A percentile compares a stretch with the other conserved stretches of the same genome.
Evolutionary conservation across 2,329 filamentous ascomycete genomes (phyloP).

Genomic region (Ceratocystis cubensis): DNA sequence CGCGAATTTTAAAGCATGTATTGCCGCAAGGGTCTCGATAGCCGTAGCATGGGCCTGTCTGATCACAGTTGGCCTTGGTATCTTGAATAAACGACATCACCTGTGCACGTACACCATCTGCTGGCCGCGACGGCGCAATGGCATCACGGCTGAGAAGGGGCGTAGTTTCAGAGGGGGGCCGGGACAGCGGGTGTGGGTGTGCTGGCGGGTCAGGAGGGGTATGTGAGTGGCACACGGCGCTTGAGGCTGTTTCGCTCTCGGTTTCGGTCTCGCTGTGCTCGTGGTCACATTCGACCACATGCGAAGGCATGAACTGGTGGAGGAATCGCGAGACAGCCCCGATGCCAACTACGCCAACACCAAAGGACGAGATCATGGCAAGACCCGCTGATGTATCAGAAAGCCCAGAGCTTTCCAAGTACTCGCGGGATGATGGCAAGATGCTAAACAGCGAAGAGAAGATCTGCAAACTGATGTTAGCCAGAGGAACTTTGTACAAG

Average conservation of each 20-base stretch:
- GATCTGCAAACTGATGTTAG: slow-evolving; percentile 42
- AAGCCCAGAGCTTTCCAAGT: slow-evolving; percentile 58
- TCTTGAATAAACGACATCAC: slow-evolving; percentile 55
- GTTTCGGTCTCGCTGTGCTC: slow-evolving; percentile 43
- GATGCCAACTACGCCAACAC: slow-evolving; percentile 61
- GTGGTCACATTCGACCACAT: slow-evolving; percentile 71
- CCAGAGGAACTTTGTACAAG: slow-evolving; percentile 12
- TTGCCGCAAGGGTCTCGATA: slow-evolving; percentile 54
- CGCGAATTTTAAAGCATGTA: slow-evolving; percentile 48
- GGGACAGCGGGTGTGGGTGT: not conserved
- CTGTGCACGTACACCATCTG: slow-evolving; percentile 40
- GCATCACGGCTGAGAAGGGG: slow-evolving; percentile 28
- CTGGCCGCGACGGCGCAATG: slow-evolving; percentile 28
- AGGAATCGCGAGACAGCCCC: slow-evolving; percentile 59
- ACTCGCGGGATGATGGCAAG: slow-evolving; percentile 72
- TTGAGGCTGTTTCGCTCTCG: not conserved
- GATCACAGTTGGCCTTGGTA: slow-evolving; percentile 50
- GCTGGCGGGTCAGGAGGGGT: not conserved
- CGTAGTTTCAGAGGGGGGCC: not conserved
- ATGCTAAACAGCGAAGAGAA: slow-evolving; percentile 90
- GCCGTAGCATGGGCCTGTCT: slow-evolving; percentile 48
- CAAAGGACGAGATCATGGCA: slow-evolving; percentile 55
- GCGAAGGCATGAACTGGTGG: slow-evolving; percentile 62
- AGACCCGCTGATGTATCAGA: slow-evolving; percentile 54
- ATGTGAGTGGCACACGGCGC: not conserved